Conservation (phyloP, 2,329 filamentous ascomycete species). For the Claviceps monticola region DNA sequence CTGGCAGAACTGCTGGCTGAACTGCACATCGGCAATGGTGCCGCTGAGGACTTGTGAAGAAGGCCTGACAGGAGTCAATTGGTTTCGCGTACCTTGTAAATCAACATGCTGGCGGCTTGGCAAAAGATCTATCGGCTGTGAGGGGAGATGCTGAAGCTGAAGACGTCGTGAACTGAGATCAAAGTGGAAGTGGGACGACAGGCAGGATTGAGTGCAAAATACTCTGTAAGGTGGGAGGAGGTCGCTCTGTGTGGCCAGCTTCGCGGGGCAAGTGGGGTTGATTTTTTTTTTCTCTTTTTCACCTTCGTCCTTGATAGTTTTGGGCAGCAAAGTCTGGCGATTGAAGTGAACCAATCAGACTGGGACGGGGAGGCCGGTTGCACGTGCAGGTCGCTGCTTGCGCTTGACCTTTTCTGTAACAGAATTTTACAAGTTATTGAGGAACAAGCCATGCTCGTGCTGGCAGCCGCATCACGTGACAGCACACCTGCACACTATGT, state of each 20-base stretch:
- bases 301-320: background rate
- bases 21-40: no score
- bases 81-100: conserved; percentile 47
- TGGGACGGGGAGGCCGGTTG: no score
- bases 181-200: background rate
- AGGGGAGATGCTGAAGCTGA: conserved; percentile 6
- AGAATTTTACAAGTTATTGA: no score
- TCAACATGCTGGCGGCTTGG: conserved; percentile 52
- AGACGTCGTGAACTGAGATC: conserved; percentile 4
- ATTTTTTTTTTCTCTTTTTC: background rate
- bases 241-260: background rate
- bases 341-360: no score
- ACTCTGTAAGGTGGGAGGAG: background rate
- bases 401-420: no score
- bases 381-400: no score
- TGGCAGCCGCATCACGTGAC: no score
- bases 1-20: no score
- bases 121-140: conserved; percentile 7
- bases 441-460: no score
- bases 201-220: background rate
- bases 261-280: background rate
- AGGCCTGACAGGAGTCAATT: background rate
- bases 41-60: no score
- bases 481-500: no score
- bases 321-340: no score